These are phyloP conservation scores for Xerophyta viscosa DNA, from an alignment of 106 monocot genomes.

Conservation along the genomic window DNA sequence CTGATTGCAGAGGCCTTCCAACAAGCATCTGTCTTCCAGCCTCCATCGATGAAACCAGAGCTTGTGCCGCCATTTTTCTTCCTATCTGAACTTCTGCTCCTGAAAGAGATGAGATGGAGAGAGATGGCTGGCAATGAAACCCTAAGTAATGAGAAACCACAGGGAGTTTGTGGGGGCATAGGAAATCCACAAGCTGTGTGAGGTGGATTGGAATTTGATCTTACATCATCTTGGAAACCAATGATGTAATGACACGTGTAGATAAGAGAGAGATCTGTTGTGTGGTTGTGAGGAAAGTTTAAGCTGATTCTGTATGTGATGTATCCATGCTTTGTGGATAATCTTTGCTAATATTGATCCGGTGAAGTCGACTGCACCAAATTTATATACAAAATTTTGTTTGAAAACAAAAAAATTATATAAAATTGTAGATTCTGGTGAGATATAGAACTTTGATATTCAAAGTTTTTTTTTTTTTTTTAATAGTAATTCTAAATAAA, in stretches of 20 bases:
- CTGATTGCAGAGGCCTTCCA: constrained; percentile 42
- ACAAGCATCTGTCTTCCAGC: constrained; percentile 73
- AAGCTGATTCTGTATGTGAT: too few species aligned
- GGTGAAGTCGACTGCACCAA: too few species aligned
- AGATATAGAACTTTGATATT: too few species aligned
- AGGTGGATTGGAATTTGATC: background rate
- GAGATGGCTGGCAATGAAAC: background rate
- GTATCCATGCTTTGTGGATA: too few species aligned
- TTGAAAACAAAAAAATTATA: too few species aligned
- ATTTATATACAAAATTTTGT: too few species aligned
- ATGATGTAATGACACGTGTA: background rate
- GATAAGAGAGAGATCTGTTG: background rate
- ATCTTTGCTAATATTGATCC: too few species aligned
- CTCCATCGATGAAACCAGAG: constrained; percentile 87
- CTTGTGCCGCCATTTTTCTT: constrained; percentile 53
- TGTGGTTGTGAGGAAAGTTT: constrained; percentile 3
- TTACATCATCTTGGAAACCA: background rate
- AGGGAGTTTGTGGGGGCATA: background rate
- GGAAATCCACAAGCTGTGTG: background rate
- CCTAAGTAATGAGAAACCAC: background rate
- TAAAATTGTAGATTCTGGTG: too few species aligned
- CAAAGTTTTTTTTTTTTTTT: too few species aligned
- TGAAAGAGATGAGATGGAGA: background rate
- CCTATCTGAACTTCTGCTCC: background rate
- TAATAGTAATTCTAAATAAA: too few species aligned